Evolutionary conservation across 75 land plant species (phyloP).

Genomic region (Picea sitchensis): DNA sequence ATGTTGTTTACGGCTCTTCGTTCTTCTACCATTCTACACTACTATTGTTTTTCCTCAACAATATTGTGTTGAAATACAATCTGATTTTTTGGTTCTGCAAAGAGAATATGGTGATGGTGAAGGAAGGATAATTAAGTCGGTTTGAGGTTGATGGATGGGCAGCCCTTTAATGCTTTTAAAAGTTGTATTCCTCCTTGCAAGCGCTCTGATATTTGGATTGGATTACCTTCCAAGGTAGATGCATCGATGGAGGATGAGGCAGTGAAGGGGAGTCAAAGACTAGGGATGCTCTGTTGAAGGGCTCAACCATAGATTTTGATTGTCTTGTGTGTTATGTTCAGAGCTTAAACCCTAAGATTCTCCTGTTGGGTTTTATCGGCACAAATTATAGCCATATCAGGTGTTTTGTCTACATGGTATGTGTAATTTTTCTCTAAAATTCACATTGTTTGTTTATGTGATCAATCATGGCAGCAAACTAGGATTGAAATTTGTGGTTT

Average conservation of each 20-base stretch:
- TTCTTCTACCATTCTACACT: too few species aligned
- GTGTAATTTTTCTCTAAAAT: background rate
- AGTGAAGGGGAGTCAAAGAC: background rate
- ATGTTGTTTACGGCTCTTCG: too few species aligned
- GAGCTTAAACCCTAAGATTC: background rate
- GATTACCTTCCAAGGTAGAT: background rate
- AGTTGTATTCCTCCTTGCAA: background rate
- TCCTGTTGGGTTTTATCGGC: background rate
- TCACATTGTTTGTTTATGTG: background rate
- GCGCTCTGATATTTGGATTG: background rate
- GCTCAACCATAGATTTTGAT: background rate
- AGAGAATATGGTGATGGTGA: too few species aligned
- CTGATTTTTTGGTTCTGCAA: too few species aligned
- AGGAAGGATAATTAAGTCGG: too few species aligned
- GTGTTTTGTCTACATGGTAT: background rate
- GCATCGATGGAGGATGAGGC: background rate
- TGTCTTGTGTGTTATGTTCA: background rate
- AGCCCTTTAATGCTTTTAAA: background rate
- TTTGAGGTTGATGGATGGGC: too few species aligned
- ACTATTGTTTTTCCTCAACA: too few species aligned
- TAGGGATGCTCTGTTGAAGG: background rate
- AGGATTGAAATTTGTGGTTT: too few species aligned
- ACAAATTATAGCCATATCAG: background rate
- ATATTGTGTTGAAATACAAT: too few species aligned
- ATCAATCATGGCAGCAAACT: background rate